A percentile compares a stretch with the other conserved stretches of the same genome.
phyloP scores from a whole-genome alignment of 495 filamentous ascomycete species.

The Talaromyces nanjingensis region DNA sequence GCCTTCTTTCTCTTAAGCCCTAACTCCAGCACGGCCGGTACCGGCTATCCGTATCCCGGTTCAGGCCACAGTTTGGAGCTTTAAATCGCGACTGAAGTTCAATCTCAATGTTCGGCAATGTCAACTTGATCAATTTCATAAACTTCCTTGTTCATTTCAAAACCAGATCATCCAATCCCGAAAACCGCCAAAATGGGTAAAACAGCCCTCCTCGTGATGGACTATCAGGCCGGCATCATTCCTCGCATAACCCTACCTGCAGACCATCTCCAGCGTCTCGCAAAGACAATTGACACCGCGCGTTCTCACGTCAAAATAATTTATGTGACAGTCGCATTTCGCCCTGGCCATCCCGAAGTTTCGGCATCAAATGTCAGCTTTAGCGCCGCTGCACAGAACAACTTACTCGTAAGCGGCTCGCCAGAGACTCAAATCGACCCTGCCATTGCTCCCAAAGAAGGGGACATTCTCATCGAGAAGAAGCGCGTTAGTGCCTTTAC shows the following conservation, averaged over 20 bases:
- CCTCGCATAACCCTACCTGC: slow-evolving; percentile 11
- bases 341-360: slow-evolving; percentile 25
- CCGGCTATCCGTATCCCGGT: background rate
- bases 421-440: slow-evolving; percentile 19
- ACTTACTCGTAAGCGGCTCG: background rate
- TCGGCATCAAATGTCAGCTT: slow-evolving; percentile 18
- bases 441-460: slow-evolving; percentile 14
- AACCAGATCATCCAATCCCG: background rate
- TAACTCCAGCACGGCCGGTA: background rate
- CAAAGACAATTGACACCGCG: slow-evolving; percentile 17
- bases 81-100: background rate
- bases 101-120: background rate
- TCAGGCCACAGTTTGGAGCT: background rate
- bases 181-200: slow-evolving; percentile 16
- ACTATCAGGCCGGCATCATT: slow-evolving; percentile 27
- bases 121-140: background rate
- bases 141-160: background rate
- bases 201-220: slow-evolving; percentile 29
- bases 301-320: slow-evolving; percentile 23
- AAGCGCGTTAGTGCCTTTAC: slow-evolving; percentile 30
- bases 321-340: slow-evolving; percentile 28
- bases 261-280: slow-evolving; percentile 21
- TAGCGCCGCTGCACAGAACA: background rate
- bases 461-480: slow-evolving; percentile 28
- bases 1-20: background rate